Conservation (phyloP, 2,329 filamentous ascomycete species). For the Herpotrichia juniperi region DNA sequence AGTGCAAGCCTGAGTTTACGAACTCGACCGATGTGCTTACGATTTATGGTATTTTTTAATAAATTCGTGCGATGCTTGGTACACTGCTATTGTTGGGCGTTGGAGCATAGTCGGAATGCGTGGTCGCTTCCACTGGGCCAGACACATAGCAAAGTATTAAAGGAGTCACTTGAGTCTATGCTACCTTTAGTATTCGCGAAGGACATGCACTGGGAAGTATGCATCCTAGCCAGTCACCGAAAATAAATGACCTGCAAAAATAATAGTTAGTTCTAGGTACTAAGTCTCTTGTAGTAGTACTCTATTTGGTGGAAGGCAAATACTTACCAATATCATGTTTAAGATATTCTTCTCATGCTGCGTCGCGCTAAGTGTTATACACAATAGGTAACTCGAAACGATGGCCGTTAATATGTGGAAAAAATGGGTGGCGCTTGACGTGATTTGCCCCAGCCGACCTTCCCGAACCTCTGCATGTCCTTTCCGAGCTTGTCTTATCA, state of each 20-base stretch:
- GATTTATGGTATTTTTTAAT: conserved; percentile 31
- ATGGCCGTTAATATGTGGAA: neutral
- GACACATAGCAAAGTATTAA: too few species aligned
- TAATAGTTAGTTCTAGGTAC: neutral
- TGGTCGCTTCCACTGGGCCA: neutral
- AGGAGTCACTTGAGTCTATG: too few species aligned
- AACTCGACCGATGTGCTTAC: conserved; percentile 51
- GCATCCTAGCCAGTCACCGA: too few species aligned
- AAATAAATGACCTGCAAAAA: neutral
- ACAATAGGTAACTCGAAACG: neutral
- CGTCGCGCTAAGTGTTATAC: too few species aligned
- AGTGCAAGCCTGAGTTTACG: conserved; percentile 50
- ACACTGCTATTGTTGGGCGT: neutral
- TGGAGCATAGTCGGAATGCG: neutral
- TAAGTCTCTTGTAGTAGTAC: neutral
- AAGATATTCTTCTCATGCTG: too few species aligned
- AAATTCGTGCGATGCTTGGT: neutral
- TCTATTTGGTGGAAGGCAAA: too few species aligned
- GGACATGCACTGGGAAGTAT: too few species aligned
- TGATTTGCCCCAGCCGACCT: conserved; percentile 1
- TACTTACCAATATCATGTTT: too few species aligned
- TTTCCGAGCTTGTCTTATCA: conserved; percentile 6
- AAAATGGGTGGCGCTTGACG: conserved; percentile 2
- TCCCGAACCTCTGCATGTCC: conserved; percentile 7
- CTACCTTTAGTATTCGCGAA: too few species aligned